These are phyloP conservation scores for Cinchona pubescens DNA, from an alignment of 257 asterid species.

Conservation along the genomic window DNA sequence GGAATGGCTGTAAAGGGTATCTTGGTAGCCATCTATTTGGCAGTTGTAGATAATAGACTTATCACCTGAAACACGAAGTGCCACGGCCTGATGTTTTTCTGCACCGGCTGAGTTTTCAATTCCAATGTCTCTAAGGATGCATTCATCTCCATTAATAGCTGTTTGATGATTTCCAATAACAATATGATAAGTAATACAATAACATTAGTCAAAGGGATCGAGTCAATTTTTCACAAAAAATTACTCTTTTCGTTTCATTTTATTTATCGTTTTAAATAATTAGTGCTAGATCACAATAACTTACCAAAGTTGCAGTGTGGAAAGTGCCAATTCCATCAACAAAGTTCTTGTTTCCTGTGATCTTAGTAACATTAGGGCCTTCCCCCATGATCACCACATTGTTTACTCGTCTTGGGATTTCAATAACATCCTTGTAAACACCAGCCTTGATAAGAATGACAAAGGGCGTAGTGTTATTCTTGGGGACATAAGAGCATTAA, in stretches of 20 bases:
- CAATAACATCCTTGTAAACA: conserved; percentile 27
- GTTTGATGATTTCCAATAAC: conserved; percentile 1
- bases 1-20: conserved; percentile 70
- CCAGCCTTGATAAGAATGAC: conserved; percentile 40
- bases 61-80: conserved; percentile 73
- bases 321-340: conserved; percentile 29
- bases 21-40: conserved; percentile 65
- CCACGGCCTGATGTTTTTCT: conserved; percentile 60
- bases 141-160: conserved; percentile 59
- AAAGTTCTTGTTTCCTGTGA: conserved; percentile 33
- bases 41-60: conserved; percentile 53
- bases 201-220: too few relatives aligned
- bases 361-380: conserved; percentile 40
- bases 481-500: conserved; percentile 18
- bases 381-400: conserved; percentile 38
- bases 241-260: too few relatives aligned
- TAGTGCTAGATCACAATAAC: conserved; percentile 1
- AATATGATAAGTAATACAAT: neutral
- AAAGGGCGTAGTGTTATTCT: conserved; percentile 12
- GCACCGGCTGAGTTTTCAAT: conserved; percentile 83
- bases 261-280: too few relatives aligned
- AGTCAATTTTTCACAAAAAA: too few relatives aligned
- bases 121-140: conserved; percentile 65
- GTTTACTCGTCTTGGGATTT: conserved; percentile 11
- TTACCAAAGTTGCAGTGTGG: conserved; percentile 43